These are phyloP conservation scores for Trichocladium uniseriatum DNA, from an alignment of 495 filamentous ascomycete species.

Conservation along the genomic window DNA sequence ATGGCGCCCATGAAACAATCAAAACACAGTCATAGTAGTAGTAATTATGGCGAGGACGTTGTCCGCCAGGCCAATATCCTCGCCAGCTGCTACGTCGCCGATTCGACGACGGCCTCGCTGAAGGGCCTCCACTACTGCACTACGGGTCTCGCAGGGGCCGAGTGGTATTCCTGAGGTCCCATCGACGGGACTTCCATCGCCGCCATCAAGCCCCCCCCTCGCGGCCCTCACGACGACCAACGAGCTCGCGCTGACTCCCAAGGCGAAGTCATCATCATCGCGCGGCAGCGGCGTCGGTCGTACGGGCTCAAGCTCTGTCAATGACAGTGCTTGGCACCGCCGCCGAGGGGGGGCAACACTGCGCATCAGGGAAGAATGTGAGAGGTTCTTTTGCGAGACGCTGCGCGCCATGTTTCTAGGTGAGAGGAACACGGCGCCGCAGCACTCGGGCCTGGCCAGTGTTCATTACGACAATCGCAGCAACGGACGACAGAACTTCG, in stretches of 20 bases:
- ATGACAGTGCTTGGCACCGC: conserved; percentile 31
- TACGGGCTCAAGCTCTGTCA: conserved; percentile 6
- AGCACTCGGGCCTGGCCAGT: conserved; percentile 71
- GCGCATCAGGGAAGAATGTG: conserved; percentile 97
- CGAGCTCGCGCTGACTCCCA: conserved; percentile 49
- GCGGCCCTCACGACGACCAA: conserved; percentile 53
- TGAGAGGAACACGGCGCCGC: conserved; percentile 69
- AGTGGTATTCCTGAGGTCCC: conserved; percentile 97
- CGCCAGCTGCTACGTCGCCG: conserved; percentile 77
- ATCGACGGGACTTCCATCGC: conserved; percentile 63
- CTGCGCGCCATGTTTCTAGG: conserved; percentile 87
- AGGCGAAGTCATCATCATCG: conserved; percentile 32
- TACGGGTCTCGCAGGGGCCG: conserved; percentile 64
- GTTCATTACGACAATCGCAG: conserved; percentile 38
- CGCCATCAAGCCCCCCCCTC: conserved; percentile 75
- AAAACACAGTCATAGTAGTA: conserved; percentile 62
- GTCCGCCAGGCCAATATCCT: conserved; percentile 55
- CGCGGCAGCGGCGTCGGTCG: conserved; percentile 21
- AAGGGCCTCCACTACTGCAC: conserved; percentile 91
- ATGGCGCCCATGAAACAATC: conserved; percentile 57
- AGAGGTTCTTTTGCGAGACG: conserved; percentile 98
- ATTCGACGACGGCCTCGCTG: conserved; percentile 37
- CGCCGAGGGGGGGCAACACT: conserved; percentile 83
- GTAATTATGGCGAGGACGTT: conserved; percentile 53
- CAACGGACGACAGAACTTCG: conserved; percentile 12